A percentile compares a stretch with the other conserved stretches of the same genome.
phyloP scores from a whole-genome alignment of 768 basidiomycete species.

The Leccinum rimulosum region DNA sequence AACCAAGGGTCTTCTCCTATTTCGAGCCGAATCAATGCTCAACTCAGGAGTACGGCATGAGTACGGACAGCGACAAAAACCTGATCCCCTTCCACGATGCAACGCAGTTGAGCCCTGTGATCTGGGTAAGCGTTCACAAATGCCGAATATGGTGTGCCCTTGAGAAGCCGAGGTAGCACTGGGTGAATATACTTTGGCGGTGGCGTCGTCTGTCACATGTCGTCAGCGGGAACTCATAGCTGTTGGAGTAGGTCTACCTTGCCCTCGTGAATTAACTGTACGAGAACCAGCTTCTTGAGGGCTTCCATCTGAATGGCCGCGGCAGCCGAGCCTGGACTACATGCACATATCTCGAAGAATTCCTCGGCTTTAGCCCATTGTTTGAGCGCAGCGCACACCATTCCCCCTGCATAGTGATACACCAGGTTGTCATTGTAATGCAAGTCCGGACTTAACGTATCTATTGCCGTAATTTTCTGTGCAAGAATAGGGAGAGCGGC shows the following conservation, averaged over 20 bases:
- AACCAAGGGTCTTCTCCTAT: slow-evolving; percentile 72
- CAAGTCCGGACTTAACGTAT: slow-evolving; percentile 59
- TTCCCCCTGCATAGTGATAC: slow-evolving; percentile 84
- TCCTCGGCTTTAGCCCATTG: slow-evolving; percentile 70
- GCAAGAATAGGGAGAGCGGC: slow-evolving; percentile 60
- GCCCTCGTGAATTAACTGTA: slow-evolving; percentile 77
- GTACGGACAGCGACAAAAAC: slow-evolving; percentile 51
- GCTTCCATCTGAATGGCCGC: slow-evolving; percentile 82
- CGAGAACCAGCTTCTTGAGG: slow-evolving; percentile 75
- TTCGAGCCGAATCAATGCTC: slow-evolving; percentile 6
- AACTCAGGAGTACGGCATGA: background rate
- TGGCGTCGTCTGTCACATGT: slow-evolving; percentile 29
- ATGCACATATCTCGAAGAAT: slow-evolving; percentile 77
- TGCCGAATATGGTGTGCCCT: slow-evolving; percentile 60
- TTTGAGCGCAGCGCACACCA: slow-evolving; percentile 61
- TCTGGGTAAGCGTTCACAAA: slow-evolving; percentile 69
- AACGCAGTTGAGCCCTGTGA: slow-evolving; percentile 42
- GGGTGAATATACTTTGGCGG: slow-evolving; percentile 76
- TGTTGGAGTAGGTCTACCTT: slow-evolving; percentile 42
- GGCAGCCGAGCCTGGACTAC: slow-evolving; percentile 53
- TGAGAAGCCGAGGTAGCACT: slow-evolving; percentile 56
- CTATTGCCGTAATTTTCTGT: slow-evolving; percentile 65
- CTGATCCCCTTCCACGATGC: slow-evolving; percentile 54
- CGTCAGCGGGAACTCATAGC: background rate
- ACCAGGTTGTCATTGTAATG: slow-evolving; percentile 74